phyloP scores from a whole-genome alignment of 805 yeast genomes.

The Pichia manshurica region DNA sequence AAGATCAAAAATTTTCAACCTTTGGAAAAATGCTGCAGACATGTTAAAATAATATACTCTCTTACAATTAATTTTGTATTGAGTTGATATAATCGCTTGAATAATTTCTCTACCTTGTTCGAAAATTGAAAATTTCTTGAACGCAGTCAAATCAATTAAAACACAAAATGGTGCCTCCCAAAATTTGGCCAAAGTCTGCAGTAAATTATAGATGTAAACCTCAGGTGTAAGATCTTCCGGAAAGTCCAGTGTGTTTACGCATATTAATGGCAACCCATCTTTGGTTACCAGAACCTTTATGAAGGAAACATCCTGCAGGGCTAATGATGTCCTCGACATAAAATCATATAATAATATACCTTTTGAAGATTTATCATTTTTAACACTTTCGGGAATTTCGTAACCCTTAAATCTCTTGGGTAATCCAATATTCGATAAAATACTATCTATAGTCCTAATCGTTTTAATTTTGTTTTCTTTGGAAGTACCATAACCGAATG shows the following conservation, averaged over 20 bases:
- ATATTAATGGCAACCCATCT: constrained; percentile 69
- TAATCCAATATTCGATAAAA: constrained; percentile 48
- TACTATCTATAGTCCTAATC: constrained; percentile 41
- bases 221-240: constrained; percentile 39
- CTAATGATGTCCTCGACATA: constrained; percentile 60
- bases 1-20: constrained; percentile 11
- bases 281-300: constrained; percentile 60
- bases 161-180: constrained; percentile 64
- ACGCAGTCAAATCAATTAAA: constrained; percentile 67
- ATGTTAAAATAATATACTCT: constrained; percentile 48
- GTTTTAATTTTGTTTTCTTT: constrained; percentile 19
- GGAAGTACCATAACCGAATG: constrained; percentile 11
- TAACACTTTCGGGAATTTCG: constrained; percentile 50
- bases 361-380: constrained; percentile 40
- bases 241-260: constrained; percentile 39
- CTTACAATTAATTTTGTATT: constrained; percentile 46
- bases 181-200: constrained; percentile 61
- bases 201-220: constrained; percentile 49
- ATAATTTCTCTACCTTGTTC: constrained; percentile 15
- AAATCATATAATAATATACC: constrained; percentile 60
- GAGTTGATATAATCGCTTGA: constrained; percentile 40
- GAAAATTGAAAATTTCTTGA: constrained; percentile 19
- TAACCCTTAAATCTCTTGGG: constrained; percentile 52
- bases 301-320: constrained; percentile 44
- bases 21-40: constrained; percentile 29